Percentiles rank a stretch among this genome's conserved stretches.
Conservation (phyloP, 495 filamentous ascomycete genomes). For the Penicillium ochrochloron region DNA sequence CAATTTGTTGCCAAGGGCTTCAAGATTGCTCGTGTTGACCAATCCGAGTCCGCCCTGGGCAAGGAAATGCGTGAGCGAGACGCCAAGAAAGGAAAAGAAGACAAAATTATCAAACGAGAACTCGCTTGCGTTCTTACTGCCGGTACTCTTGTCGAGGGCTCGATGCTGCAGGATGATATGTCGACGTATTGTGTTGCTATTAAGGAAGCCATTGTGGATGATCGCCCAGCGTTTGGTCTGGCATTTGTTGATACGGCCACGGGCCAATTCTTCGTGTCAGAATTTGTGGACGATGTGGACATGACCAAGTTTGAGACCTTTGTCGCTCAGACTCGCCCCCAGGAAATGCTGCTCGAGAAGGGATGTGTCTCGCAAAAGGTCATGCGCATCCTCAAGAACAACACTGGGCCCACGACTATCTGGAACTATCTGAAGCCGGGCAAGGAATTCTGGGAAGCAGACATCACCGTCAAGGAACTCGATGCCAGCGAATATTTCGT, state of each 20-base stretch:
- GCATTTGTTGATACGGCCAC: slow-evolving; percentile 96
- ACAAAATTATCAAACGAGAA: slow-evolving; percentile 93
- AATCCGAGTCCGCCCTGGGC: slow-evolving; percentile 90
- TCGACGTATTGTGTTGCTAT: slow-evolving; percentile 96
- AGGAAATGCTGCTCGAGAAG: slow-evolving; percentile 91
- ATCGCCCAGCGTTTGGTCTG: slow-evolving; percentile 83
- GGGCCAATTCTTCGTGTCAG: slow-evolving; percentile 89
- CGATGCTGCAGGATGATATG: slow-evolving; percentile 98
- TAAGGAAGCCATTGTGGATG: slow-evolving; percentile 81
- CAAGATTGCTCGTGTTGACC: slow-evolving; percentile 96
- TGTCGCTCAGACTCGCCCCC: slow-evolving; percentile 88
- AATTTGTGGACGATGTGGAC: slow-evolving; percentile 90
- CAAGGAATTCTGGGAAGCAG: slow-evolving; percentile 91
- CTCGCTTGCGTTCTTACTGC: slow-evolving; percentile 87
- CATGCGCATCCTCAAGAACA: slow-evolving; percentile 94
- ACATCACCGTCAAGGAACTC: slow-evolving; percentile 79
- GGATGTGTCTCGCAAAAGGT: slow-evolving; percentile 80
- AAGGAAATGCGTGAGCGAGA: slow-evolving; percentile 98
- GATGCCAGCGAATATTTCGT: slow-evolving; percentile 82
- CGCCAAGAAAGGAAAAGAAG: slow-evolving; percentile 64
- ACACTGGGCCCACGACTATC: slow-evolving; percentile 87
- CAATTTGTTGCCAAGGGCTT: slow-evolving; percentile 93
- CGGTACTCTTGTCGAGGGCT: slow-evolving; percentile 91
- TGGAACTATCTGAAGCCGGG: slow-evolving; percentile 91
- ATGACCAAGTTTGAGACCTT: slow-evolving; percentile 98